Evolutionary conservation across 345 rosid genomes (phyloP), one percentile per base, ranked within the genome.

Genomic region (Alliaria petiolata): DNA sequence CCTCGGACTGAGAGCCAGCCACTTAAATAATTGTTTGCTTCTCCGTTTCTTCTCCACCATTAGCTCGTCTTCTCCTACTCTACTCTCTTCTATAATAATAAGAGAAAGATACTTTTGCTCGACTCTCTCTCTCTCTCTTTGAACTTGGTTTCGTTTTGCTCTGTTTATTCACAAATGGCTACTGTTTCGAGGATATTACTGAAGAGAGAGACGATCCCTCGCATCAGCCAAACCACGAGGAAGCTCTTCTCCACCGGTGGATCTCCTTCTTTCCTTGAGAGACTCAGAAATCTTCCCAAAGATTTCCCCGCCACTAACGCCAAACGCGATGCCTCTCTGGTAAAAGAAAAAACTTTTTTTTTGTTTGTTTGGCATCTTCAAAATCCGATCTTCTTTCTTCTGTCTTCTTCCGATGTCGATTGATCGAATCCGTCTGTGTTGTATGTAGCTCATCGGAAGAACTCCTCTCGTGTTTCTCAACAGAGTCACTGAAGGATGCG

Each of bases 401-500:
- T 33, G 12, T 39, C 59, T 6, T 30, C 46, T 51, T 57, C 26
- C 10, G n/a, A 10, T 47, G 20, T 70, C 12, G 65, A 19, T 50
- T 65, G 51, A 57, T 53, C 31, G 57, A 20, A 30, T 42, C 22
- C 12, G 7, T 72, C 13, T 76, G 13, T 22, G 16, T 44, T 67
- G n/a, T 85, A 91, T 67, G 17, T 86, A 95, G 97, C 82, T 88
- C 15, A 78, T 95, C 13, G 99, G 99, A 31, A 85, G 78, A 70
- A 95, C 93, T 25, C 97, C 98, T 0, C 76, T 95, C 15, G 97
- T 86, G 28, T 95, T 55, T 73, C 95, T 95, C 26, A 95, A 84
- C 82, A 89, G 77, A 83, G 91, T 95, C 28, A 82, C 86, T 10
- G 89, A 95, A 83, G 99, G 95, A 28, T 91, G 96, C 73, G 95